Evolutionary conservation across 2,329 filamentous ascomycete species (phyloP).

Genomic region (Scedosporium dehoogii): DNA sequence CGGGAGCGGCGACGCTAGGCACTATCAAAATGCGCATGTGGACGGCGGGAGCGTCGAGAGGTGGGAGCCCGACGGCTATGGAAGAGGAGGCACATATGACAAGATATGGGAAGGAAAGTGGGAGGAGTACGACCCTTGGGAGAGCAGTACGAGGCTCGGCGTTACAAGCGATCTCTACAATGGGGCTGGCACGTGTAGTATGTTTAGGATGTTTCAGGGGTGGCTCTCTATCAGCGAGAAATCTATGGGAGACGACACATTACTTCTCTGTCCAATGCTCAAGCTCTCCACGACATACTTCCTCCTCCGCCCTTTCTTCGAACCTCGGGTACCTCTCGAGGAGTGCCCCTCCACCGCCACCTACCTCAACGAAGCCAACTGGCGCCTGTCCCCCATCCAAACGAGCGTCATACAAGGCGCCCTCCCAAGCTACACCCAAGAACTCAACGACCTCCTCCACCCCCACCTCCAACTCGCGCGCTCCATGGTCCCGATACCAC

Average conservation of each 20-base stretch:
- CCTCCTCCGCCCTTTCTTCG: slow-evolving; percentile 67
- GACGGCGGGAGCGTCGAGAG: slow-evolving; percentile 57
- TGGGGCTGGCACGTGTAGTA: slow-evolving; percentile 60
- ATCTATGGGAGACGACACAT: slow-evolving; percentile 55
- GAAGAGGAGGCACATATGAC: slow-evolving; percentile 49
- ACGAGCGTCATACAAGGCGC: slow-evolving; percentile 58
- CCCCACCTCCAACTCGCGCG: slow-evolving; percentile 60
- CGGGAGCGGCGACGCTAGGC: slow-evolving; percentile 34
- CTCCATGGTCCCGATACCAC: slow-evolving; percentile 62
- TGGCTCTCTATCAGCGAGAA: slow-evolving; percentile 60
- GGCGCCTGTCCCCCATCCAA: slow-evolving; percentile 19
- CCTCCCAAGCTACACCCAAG: slow-evolving; percentile 57
- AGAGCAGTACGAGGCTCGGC: slow-evolving; percentile 53
- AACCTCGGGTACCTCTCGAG: slow-evolving; percentile 20
- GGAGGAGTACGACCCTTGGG: slow-evolving; percentile 70
- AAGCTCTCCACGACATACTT: slow-evolving; percentile 64
- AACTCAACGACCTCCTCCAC: slow-evolving; percentile 56
- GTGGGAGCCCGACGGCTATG: slow-evolving; percentile 57
- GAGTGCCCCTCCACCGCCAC: not conserved
- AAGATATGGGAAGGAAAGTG: slow-evolving; percentile 57
- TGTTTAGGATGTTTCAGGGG: slow-evolving; percentile 72
- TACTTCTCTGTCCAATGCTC: slow-evolving; percentile 64
- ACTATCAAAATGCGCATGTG: slow-evolving; percentile 47
- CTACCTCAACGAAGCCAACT: slow-evolving; percentile 2
- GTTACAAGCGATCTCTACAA: slow-evolving; percentile 62